A percentile compares a stretch with the other conserved stretches of the same genome.
These are phyloP conservation scores for Aspergillus biplanus DNA, from an alignment of 495 filamentous ascomycete genomes.

Conservation along the genomic window DNA sequence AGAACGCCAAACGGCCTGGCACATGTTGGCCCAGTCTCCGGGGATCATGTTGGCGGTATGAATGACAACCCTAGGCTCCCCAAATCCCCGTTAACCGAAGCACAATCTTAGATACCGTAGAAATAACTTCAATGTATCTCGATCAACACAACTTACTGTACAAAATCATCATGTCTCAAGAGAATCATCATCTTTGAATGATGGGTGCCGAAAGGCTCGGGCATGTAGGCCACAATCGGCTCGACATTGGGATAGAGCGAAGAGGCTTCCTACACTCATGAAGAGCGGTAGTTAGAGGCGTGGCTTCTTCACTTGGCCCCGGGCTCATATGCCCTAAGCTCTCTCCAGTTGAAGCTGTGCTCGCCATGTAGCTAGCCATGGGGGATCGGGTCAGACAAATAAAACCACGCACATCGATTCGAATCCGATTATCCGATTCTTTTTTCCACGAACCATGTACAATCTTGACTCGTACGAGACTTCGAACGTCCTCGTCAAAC, in stretches of 20 bases:
- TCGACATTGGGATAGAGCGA: conserved; percentile 67
- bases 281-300: neutral
- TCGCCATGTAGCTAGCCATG: neutral
- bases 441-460: conserved; percentile 88
- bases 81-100: neutral
- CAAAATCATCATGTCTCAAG: conserved; percentile 73
- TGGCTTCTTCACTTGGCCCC: neutral
- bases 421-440: conserved; percentile 63
- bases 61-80: conserved; percentile 61
- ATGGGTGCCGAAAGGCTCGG: conserved; percentile 87
- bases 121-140: neutral
- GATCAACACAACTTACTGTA: conserved; percentile 54
- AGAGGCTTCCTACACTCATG: conserved; percentile 56
- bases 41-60: conserved; percentile 90
- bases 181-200: conserved; percentile 87
- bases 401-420: conserved; percentile 59
- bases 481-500: conserved; percentile 71
- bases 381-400: neutral
- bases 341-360: neutral
- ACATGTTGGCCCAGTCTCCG: conserved; percentile 86
- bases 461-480: conserved; percentile 69
- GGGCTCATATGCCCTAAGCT: neutral
- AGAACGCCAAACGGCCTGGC: conserved; percentile 81
- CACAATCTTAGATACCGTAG: neutral
- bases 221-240: conserved; percentile 77